Conservation (phyloP, 495 filamentous ascomycete species). For the Xylaria intraflava region DNA sequence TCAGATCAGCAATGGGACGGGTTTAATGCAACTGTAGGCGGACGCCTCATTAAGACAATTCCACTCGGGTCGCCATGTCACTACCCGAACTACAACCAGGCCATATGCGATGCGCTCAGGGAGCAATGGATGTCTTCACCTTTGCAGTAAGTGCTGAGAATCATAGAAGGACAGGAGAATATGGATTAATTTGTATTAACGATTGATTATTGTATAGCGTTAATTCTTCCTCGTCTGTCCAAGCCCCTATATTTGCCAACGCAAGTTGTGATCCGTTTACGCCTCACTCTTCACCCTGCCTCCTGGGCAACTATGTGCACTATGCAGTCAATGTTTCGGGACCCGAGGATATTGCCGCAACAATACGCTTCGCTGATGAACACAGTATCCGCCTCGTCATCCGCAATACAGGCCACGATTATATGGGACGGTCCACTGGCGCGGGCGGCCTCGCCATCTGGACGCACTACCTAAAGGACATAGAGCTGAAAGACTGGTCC, state of each 20-base stretch:
- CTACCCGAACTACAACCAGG: no score
- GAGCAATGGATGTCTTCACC: no score
- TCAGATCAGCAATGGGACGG: no score
- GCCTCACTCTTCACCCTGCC: constrained; percentile 34
- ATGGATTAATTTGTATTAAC: no score
- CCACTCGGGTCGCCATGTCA: no score
- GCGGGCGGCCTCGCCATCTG: constrained; percentile 44
- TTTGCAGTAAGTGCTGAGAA: no score
- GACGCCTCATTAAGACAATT: no score
- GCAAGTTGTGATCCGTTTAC: constrained; percentile 50
- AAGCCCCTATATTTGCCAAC: constrained; percentile 40
- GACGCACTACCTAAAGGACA: constrained; percentile 46
- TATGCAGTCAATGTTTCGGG: constrained; percentile 48
- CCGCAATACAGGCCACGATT: constrained; percentile 44
- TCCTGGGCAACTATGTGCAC: constrained; percentile 48
- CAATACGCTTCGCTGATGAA: constrained; percentile 40
- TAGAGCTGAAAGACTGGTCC: constrained; percentile 36
- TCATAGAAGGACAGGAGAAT: no score
- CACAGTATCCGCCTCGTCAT: constrained; percentile 43
- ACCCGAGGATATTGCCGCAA: constrained; percentile 34
- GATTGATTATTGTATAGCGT: no score
- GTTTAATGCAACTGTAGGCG: no score
- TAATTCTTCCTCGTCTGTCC: constrained; percentile 8
- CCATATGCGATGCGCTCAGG: no score
- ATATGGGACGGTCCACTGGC: constrained; percentile 21